A percentile compares a stretch with the other conserved stretches of the same genome.
These are phyloP conservation scores for Blastobotrys americana DNA, from an alignment of 805 yeast genomes.

Conservation along the genomic window DNA sequence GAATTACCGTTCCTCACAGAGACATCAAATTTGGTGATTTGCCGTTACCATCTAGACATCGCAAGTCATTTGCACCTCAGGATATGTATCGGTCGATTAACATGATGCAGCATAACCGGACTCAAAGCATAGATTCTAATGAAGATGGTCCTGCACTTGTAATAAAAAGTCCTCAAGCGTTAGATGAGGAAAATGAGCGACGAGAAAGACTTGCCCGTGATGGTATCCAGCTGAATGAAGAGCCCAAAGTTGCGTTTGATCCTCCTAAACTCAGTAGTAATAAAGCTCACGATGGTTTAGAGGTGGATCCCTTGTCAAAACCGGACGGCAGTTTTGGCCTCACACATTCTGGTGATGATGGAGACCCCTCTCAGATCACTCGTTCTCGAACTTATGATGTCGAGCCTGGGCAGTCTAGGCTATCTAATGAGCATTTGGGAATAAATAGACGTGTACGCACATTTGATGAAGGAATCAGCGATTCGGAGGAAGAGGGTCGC, in stretches of 20 bases:
- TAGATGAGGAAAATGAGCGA: constrained; percentile 35
- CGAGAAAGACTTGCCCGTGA: constrained; percentile 6
- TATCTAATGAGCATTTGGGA: neutral
- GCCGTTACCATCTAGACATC: constrained; percentile 31
- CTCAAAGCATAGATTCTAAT: constrained; percentile 26
- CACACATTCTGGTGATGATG: neutral
- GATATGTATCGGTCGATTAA: constrained; percentile 81
- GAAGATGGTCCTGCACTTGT: constrained; percentile 70
- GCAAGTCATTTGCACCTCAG: constrained; percentile 58
- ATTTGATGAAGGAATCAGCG: neutral
- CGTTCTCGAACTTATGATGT: neutral
- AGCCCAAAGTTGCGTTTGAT: neutral
- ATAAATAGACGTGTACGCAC: neutral
- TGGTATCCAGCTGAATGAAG: neutral
- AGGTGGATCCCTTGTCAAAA: neutral
- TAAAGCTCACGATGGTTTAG: constrained; percentile 21
- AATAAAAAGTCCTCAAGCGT: constrained; percentile 70
- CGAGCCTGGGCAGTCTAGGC: neutral
- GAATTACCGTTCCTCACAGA: constrained; percentile 20
- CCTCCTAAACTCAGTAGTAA: neutral
- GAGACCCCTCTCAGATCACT: neutral
- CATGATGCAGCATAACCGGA: constrained; percentile 47
- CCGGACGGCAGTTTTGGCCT: neutral
- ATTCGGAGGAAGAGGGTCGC: neutral
- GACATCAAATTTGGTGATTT: constrained; percentile 52